These are phyloP conservation scores for Tylopilus sp. DNA, from an alignment of 768 basidiomycete genomes.

Conservation along the genomic window DNA sequence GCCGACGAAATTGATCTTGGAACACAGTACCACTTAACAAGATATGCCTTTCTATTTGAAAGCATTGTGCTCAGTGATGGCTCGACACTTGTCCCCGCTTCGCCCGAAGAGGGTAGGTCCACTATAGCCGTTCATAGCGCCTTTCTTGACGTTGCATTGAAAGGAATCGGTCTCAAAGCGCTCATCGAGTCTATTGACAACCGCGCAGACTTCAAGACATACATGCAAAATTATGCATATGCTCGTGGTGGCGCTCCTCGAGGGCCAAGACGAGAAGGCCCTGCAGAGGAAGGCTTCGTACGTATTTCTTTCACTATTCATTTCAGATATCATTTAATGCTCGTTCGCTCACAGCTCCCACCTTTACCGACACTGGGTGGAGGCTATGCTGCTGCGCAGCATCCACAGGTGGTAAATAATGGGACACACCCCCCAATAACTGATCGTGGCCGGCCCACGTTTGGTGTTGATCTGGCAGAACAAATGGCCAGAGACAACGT, in stretches of 20 bases:
- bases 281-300: constrained; percentile 91
- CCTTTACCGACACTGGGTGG: constrained; percentile 49
- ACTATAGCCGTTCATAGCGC: background rate
- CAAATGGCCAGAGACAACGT: constrained; percentile 90
- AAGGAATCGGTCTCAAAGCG: constrained; percentile 74
- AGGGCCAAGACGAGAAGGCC: constrained; percentile 87
- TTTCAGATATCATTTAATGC: constrained; percentile 3
- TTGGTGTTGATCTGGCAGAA: constrained; percentile 88
- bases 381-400: constrained; percentile 26
- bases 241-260: constrained; percentile 65
- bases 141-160: constrained; percentile 1
- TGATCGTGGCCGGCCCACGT: constrained; percentile 77
- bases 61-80: constrained; percentile 88
- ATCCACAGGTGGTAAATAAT: constrained; percentile 23
- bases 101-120: constrained; percentile 60
- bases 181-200: constrained; percentile 92
- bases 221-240: constrained; percentile 97
- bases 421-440: constrained; percentile 33
- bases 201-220: constrained; percentile 89
- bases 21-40: constrained; percentile 94
- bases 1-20: constrained; percentile 95
- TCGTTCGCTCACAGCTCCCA: constrained; percentile 46
- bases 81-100: constrained; percentile 71
- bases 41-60: constrained; percentile 94
- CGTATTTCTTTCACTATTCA: constrained; percentile 32